phyloP scores from a whole-genome alignment of 495 filamentous ascomycete species.

The Daldinia vernicosa region DNA sequence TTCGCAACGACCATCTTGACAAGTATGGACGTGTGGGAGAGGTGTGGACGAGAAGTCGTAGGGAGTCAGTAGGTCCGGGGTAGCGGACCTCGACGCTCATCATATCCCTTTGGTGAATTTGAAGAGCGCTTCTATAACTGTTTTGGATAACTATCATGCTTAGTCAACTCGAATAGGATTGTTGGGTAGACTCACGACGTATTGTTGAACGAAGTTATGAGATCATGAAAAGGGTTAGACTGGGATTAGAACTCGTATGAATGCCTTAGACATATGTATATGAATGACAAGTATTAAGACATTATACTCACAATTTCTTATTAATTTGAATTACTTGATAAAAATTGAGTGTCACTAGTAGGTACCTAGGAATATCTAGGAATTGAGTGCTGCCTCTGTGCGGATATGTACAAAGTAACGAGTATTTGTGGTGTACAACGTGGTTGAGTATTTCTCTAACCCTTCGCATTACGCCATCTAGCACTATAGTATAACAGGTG shows the following conservation, averaged over 20 bases:
- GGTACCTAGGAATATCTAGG: neutral
- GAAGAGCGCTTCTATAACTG: neutral
- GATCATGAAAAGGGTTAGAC: neutral
- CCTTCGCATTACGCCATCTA: conserved; percentile 35
- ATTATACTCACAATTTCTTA: neutral
- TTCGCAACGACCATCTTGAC: conserved; percentile 66
- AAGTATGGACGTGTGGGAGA: conserved; percentile 66
- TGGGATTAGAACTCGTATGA: neutral
- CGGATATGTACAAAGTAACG: conserved; percentile 37
- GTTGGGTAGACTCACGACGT: neutral
- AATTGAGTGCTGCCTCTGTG: conserved; percentile 22
- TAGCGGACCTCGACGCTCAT: neutral
- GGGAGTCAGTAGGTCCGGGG: neutral
- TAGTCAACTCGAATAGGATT: neutral
- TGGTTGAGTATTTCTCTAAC: conserved; percentile 22
- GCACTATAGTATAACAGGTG: conserved; percentile 21
- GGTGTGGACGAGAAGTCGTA: conserved; percentile 50
- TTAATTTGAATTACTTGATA: neutral
- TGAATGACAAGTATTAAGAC: neutral
- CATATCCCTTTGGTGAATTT: neutral
- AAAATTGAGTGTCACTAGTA: neutral
- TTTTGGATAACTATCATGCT: neutral
- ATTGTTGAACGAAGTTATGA: neutral
- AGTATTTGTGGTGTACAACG: conserved; percentile 33
- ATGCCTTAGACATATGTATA: neutral